These are phyloP conservation scores for Pichia eremophila DNA, from an alignment of 805 yeast species.

Conservation along the genomic window DNA sequence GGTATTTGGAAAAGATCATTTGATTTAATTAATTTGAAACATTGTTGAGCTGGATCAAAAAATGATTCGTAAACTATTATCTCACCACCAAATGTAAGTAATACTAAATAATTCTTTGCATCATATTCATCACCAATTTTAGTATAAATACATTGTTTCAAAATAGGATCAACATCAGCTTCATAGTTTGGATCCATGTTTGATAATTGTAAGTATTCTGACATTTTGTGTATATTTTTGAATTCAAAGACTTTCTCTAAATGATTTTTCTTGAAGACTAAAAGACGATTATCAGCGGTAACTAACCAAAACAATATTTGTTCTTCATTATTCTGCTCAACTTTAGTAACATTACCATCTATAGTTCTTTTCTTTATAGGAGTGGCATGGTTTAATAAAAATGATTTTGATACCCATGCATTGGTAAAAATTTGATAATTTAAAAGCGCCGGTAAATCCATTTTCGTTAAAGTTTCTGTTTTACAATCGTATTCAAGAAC, in stretches of 20 bases:
- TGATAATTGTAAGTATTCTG: constrained; percentile 33
- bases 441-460: constrained; percentile 27
- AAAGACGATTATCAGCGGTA: constrained; percentile 68
- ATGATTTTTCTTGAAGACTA: constrained; percentile 51
- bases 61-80: constrained; percentile 55
- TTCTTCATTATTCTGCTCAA: constrained; percentile 17
- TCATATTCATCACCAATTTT: constrained; percentile 50
- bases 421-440: constrained; percentile 47
- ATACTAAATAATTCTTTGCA: constrained; percentile 55
- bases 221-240: constrained; percentile 37
- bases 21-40: constrained; percentile 33
- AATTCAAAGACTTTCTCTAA: constrained; percentile 45
- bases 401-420: constrained; percentile 51
- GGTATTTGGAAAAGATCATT: constrained; percentile 33
- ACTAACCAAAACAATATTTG: constrained; percentile 51
- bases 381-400: constrained; percentile 35
- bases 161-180: constrained; percentile 59
- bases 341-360: constrained; percentile 17
- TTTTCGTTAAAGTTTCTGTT: constrained; percentile 15
- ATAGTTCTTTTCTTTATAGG: constrained; percentile 22
- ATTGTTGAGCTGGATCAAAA: constrained; percentile 31
- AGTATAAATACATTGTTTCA: constrained; percentile 57
- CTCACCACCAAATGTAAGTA: constrained; percentile 78
- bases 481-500: constrained; percentile 34
- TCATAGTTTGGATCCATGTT: constrained; percentile 40